Conservation (phyloP, 2,329 filamentous ascomycete genomes). For the Talaromyces sp. region DNA sequence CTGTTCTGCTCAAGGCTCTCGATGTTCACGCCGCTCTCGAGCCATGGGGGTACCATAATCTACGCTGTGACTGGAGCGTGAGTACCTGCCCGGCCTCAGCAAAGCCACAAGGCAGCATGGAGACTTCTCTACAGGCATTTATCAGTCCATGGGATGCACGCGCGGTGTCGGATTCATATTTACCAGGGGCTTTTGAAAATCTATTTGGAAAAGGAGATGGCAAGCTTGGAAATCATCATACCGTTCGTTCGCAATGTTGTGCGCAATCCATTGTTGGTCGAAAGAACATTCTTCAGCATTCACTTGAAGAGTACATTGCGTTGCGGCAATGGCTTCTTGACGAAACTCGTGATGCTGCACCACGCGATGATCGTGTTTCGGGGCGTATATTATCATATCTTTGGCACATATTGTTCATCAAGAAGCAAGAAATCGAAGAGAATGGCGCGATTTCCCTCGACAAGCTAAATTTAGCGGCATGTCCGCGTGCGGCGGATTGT, state of each 20-base stretch:
- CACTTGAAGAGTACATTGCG: slow-evolving; percentile 50
- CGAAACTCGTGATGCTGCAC: slow-evolving; percentile 31
- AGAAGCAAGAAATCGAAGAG: slow-evolving; percentile 17
- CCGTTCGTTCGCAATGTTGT: slow-evolving; percentile 51
- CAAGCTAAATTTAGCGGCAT: slow-evolving; percentile 35
- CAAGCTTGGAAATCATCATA: slow-evolving; percentile 40
- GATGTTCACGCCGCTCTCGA: slow-evolving; percentile 40
- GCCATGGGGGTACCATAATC: slow-evolving; percentile 46
- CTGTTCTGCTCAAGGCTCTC: slow-evolving; percentile 30
- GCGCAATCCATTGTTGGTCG: slow-evolving; percentile 55
- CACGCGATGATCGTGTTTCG: slow-evolving; percentile 41
- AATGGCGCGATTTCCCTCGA: slow-evolving; percentile 32
- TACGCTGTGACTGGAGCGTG: slow-evolving; percentile 51
- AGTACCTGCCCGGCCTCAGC: slow-evolving; percentile 38
- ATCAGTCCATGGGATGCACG: slow-evolving; percentile 45
- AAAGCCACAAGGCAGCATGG: slow-evolving; percentile 41
- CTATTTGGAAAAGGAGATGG: slow-evolving; percentile 34
- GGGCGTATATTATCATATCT: slow-evolving; percentile 49
- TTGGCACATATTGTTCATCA: slow-evolving; percentile 50
- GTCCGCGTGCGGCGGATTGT: slow-evolving; percentile 40
- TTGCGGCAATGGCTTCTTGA: slow-evolving; percentile 54
- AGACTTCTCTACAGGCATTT: slow-evolving; percentile 37
- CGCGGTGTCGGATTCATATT: slow-evolving; percentile 36
- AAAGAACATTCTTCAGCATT: slow-evolving; percentile 48
- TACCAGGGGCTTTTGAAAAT: slow-evolving; percentile 33